Percentiles rank a stretch among this genome's conserved stretches.
These are phyloP conservation scores for Creolimax fragrantissima DNA, from an alignment of 78 protist genomes.

Conservation along the genomic window DNA sequence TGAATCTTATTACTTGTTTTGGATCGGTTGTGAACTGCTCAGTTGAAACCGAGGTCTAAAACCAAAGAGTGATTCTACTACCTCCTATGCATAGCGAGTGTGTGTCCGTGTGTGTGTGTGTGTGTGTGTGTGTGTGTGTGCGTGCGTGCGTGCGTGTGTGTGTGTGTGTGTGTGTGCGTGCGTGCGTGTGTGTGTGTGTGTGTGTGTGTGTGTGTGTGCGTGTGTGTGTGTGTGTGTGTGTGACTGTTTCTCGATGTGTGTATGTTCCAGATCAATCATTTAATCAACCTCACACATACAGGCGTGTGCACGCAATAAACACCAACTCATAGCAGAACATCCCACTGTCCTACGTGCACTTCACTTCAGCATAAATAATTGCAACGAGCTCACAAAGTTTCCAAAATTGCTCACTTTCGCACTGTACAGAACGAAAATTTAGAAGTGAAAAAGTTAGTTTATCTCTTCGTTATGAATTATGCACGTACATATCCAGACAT, in stretches of 20 bases:
- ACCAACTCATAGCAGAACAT: background rate
- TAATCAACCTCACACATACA: too few relatives aligned
- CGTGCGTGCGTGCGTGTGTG: background rate
- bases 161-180: background rate
- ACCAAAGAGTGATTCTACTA: too few relatives aligned
- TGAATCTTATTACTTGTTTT: too few relatives aligned
- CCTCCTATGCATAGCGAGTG: too few relatives aligned
- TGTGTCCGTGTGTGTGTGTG: background rate
- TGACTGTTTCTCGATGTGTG: background rate
- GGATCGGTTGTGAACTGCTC: too few relatives aligned
- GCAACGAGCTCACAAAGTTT: too few relatives aligned
- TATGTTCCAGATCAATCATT: background rate
- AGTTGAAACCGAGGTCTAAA: too few relatives aligned
- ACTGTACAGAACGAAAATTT: slow-evolving; percentile 73
- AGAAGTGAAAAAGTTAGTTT: slow-evolving; percentile 97
- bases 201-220: background rate
- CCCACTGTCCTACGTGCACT: background rate
- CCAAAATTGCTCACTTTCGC: background rate
- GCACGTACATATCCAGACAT: slow-evolving; percentile 94
- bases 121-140: background rate
- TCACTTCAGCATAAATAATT: too few relatives aligned
- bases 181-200: background rate
- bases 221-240: background rate
- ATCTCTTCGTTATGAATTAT: slow-evolving; percentile 95
- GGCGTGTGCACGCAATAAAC: background rate